Conservation (phyloP, 2,329 filamentous ascomycete species). For the Pseudogymnoascus sp. region DNA sequence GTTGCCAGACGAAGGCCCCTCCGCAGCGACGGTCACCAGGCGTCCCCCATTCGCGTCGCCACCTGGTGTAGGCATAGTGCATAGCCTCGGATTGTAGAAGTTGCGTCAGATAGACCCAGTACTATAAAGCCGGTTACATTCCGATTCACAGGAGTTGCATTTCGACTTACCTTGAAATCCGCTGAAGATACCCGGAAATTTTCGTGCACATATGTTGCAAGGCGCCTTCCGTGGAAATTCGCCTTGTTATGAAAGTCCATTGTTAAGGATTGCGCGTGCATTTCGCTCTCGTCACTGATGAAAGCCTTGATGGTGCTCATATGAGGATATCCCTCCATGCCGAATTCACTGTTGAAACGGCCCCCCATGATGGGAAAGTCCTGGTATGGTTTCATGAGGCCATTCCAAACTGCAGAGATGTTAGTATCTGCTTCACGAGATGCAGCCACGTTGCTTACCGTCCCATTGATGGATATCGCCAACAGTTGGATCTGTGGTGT, state of each 20-base stretch:
- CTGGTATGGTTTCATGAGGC: slow-evolving; percentile 46
- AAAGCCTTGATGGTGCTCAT: slow-evolving; percentile 41
- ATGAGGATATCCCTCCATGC: slow-evolving; percentile 45
- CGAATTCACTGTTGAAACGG: slow-evolving; percentile 48
- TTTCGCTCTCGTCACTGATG: slow-evolving; percentile 38
- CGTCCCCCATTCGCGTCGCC: slow-evolving; percentile 22
- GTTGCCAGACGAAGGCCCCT: slow-evolving; percentile 60
- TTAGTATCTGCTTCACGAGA: slow-evolving; percentile 1
- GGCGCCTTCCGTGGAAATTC: slow-evolving; percentile 44
- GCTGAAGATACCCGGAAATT: slow-evolving; percentile 25
- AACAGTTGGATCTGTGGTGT: slow-evolving; percentile 49
- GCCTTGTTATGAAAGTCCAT: slow-evolving; percentile 50
- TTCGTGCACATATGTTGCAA: slow-evolving; percentile 31
- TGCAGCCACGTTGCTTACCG: slow-evolving; percentile 25
- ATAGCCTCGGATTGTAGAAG: slow-evolving; percentile 26
- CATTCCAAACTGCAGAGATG: slow-evolving; percentile 40
- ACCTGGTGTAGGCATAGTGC: slow-evolving; percentile 25
- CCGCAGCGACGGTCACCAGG: slow-evolving; percentile 39
- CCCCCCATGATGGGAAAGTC: slow-evolving; percentile 40
- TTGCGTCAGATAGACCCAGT: slow-evolving; percentile 26
- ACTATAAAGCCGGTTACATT: not conserved
- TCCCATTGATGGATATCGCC: slow-evolving; percentile 52
- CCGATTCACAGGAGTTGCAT: not conserved
- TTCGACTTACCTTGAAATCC: slow-evolving; percentile 12
- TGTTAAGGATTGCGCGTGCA: slow-evolving; percentile 45